Percentiles rank a stretch among this genome's conserved stretches.
These are phyloP conservation scores for Nakazawaea populi DNA, from an alignment of 805 yeast genomes.

Conservation along the genomic window DNA sequence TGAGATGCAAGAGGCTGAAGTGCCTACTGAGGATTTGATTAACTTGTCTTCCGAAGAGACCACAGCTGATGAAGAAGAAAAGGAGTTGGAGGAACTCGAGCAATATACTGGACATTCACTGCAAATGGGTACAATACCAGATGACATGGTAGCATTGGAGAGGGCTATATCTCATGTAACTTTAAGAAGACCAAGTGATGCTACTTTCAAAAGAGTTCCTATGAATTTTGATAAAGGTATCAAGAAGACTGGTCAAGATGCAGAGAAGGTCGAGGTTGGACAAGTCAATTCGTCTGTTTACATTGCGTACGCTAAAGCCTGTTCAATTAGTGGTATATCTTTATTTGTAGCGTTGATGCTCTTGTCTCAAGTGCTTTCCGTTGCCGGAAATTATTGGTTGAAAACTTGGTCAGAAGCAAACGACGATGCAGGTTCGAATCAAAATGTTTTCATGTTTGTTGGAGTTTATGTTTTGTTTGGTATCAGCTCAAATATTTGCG, in stretches of 20 bases:
- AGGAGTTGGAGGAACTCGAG: constrained; percentile 9
- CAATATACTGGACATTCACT: constrained; percentile 13
- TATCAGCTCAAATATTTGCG: constrained; percentile 41
- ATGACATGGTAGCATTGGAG: constrained; percentile 11
- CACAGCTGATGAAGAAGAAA: constrained; percentile 11
- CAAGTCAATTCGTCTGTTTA: constrained; percentile 51
- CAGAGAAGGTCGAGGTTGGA: constrained; percentile 54
- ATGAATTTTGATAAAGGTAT: constrained; percentile 19
- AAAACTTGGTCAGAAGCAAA: constrained; percentile 86
- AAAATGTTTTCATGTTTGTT: constrained; percentile 39
- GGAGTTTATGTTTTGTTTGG: constrained; percentile 53
- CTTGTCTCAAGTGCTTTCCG: constrained; percentile 27
- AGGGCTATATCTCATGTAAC: constrained; percentile 19
- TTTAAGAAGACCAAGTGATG: constrained; percentile 57
- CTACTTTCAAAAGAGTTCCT: constrained; percentile 45
- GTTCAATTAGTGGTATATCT: constrained; percentile 46
- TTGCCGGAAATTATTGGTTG: constrained; percentile 81
- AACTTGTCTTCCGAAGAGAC: constrained; percentile 6
- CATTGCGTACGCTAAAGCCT: constrained; percentile 50
- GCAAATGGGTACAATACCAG: constrained; percentile 14
- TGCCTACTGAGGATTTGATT: neutral
- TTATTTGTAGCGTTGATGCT: constrained; percentile 27
- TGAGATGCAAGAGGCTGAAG: neutral
- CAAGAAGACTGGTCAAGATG: constrained; percentile 38
- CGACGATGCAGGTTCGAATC: constrained; percentile 35